Percentiles rank a stretch among this genome's conserved stretches.
Conservation (phyloP, 2,329 filamentous ascomycete species). For the Endoconidiophora laricicola region DNA sequence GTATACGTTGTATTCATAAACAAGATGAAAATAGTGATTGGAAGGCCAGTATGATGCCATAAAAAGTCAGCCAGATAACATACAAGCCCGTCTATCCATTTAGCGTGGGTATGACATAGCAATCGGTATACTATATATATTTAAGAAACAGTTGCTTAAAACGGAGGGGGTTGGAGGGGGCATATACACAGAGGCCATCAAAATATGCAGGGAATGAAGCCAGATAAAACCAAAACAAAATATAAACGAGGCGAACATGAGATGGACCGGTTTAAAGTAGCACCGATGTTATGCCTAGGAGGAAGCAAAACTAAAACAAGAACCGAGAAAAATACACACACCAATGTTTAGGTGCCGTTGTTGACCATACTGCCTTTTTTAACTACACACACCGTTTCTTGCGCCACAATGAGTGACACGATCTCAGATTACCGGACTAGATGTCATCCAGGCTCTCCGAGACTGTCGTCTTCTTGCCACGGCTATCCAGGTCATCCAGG, state of each 20-base stretch:
- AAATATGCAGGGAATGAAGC: too few relatives aligned
- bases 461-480: slow-evolving; percentile 32
- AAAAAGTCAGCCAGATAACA: too few relatives aligned
- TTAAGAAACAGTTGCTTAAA: too few relatives aligned
- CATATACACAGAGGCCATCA: too few relatives aligned
- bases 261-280: too few relatives aligned
- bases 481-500: slow-evolving; percentile 43
- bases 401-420: slow-evolving; percentile 8
- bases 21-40: not conserved
- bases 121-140: too few relatives aligned
- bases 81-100: too few relatives aligned
- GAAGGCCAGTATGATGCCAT: too few relatives aligned
- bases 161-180: too few relatives aligned
- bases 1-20: not conserved
- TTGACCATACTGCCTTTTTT: not conserved
- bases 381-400: slow-evolving; percentile 4
- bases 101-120: too few relatives aligned
- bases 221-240: not conserved
- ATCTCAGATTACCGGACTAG: slow-evolving; percentile 17
- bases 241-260: not conserved
- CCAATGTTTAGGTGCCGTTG: not conserved
- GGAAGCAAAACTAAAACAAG: not conserved
- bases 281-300: too few relatives aligned
- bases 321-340: slow-evolving; percentile 9
- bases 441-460: slow-evolving; percentile 38